Evolutionary conservation across 345 rosid species (phyloP).

Genomic region (Kandelia obovata): DNA sequence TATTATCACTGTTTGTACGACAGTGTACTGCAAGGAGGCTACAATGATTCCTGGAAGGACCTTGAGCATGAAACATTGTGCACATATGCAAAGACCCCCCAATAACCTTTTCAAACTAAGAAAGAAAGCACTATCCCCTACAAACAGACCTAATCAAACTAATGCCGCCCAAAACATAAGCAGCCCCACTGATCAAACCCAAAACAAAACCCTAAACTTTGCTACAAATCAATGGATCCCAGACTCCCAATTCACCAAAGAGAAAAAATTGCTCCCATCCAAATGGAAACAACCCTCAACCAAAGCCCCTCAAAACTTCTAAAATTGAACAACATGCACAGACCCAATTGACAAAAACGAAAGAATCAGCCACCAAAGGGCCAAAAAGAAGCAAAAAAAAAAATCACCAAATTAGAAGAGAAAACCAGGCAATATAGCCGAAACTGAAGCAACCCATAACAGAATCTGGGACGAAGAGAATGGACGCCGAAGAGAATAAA

Average conservation of each 20-base stretch:
- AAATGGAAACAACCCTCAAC: constrained; percentile 24
- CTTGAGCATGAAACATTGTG: constrained; percentile 94
- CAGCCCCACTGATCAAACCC: constrained; percentile 15
- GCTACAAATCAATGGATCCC: constrained; percentile 21
- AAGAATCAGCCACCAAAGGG: constrained; percentile 12
- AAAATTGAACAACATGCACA: constrained; percentile 17
- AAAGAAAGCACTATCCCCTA: constrained; percentile 5
- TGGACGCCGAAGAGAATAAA: constrained; percentile 8
- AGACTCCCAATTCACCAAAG: constrained; percentile 21
- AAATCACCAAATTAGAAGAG: constrained; percentile 11
- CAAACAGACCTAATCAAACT: constrained; percentile 2
- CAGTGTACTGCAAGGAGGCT: constrained; percentile 71
- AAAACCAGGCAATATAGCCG: constrained; percentile 2
- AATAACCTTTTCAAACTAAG: constrained; percentile 8
- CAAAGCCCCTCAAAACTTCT: background rate
- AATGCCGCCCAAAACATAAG: constrained; percentile 11
- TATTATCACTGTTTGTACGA: constrained; percentile 41
- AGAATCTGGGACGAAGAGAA: background rate
- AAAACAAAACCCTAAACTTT: constrained; percentile 30
- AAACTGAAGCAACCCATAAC: constrained; percentile 8
- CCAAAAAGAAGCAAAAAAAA: constrained; percentile 12
- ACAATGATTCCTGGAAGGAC: constrained; percentile 85
- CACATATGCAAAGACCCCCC: constrained; percentile 53
- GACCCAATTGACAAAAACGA: constrained; percentile 26
- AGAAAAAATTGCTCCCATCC: constrained; percentile 8